Evolutionary conservation across 257 asterid species (phyloP).

Genomic region (Scutellaria galericulata): DNA sequence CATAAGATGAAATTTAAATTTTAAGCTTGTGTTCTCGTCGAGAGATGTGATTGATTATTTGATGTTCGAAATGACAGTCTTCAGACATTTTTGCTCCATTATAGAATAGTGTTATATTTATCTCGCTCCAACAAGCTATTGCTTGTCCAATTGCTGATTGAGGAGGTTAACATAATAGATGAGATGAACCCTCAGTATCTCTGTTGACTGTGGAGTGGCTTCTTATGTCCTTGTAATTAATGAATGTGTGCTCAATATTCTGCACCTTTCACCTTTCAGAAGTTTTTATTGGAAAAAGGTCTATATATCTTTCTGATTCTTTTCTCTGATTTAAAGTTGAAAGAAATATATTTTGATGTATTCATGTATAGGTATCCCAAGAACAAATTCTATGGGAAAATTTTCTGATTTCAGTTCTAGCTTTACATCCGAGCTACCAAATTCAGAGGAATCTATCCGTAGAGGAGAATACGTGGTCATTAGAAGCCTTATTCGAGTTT

Average conservation of each 20-base stretch:
- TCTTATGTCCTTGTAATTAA: constrained; percentile 21
- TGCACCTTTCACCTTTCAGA: constrained; percentile 1
- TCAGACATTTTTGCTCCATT: neutral
- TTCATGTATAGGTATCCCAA: constrained; percentile 67
- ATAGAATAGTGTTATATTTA: neutral
- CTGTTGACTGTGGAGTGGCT: constrained; percentile 9
- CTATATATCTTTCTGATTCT: constrained; percentile 31
- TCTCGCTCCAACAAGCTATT: neutral
- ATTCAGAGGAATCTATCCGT: constrained; percentile 84
- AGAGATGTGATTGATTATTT: neutral
- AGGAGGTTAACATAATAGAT: constrained; percentile 21
- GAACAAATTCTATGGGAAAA: constrained; percentile 81
- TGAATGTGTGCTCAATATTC: constrained; percentile 6
- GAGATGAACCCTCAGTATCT: constrained; percentile 9
- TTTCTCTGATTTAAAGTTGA: constrained; percentile 34
- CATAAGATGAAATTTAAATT: too few relatives aligned
- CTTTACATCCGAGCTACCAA: constrained; percentile 62
- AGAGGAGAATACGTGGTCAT: constrained; percentile 95
- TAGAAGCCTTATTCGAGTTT: constrained; percentile 93
- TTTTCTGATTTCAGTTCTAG: constrained; percentile 68
- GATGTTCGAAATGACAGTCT: constrained; percentile 2
- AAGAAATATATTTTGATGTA: constrained; percentile 34
- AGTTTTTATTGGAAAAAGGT: constrained; percentile 7
- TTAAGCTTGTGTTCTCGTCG: neutral
- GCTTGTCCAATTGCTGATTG: neutral